Evolutionary conservation across 495 filamentous ascomycete genomes (phyloP), one percentile per base, ranked within the genome.

Genomic region (Cairneyella variabilis): DNA sequence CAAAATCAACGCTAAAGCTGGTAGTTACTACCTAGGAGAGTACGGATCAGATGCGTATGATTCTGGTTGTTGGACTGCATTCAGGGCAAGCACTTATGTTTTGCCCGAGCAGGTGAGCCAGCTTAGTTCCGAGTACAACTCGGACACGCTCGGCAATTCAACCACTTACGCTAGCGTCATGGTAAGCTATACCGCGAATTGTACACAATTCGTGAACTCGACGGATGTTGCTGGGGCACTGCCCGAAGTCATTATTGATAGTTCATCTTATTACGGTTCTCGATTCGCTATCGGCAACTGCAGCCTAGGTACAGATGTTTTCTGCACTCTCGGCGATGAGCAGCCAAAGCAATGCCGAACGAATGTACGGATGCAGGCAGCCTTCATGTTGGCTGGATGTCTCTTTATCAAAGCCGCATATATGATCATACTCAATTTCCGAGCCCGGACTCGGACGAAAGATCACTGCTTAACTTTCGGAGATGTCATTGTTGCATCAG

Each of bases 311-410:
- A 9, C 11, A 5, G 43, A 40, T 20, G 36, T 49, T 17, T 1
- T 28, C 23, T 55, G 44, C 26, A 6, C 9, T 18, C 38, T 55
- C 6, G n/a, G 36, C 16, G 20, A 55, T 14, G 37, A 17, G 11
- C 43, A 48, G 18, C 6, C 0, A 5, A 48, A 49, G 25, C 11
- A 48, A 43, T 55, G 36, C 26, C 20, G 53, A 9, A 43, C 42
- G 26, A 49, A 49, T 43, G 53, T 49, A 12, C 38, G 43, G n/a
- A 55, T 49, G 53, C 53, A 55, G 36, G 53, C 53, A 14, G 45
- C 53, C 0, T 49, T 55, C 17, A 55, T 55, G 4, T 27, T 55
- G 1, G 18, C 25, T 3, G 45, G 36, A 28, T 55, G 45, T 42
- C 37, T 55, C 1, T 18, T 55, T 16, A 55, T 55, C 25, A 55